A percentile compares a stretch with the other conserved stretches of the same genome.
Evolutionary conservation across 345 rosid species (phyloP).

Genomic region (Eucalyptus tenuipes): DNA sequence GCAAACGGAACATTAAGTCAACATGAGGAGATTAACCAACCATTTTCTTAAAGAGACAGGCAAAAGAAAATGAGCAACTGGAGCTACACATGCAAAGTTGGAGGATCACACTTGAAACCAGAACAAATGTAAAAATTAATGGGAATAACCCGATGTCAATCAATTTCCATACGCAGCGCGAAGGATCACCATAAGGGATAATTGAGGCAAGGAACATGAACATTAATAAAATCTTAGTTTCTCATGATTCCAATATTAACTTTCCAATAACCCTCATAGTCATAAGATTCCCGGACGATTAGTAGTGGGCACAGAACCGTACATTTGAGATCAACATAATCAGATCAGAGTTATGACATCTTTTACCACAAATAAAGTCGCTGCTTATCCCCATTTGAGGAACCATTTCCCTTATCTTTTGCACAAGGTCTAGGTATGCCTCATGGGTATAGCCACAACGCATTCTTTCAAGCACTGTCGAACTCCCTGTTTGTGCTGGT

Average conservation of each 20-base stretch:
- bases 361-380: constrained; percentile 76
- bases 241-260: neutral
- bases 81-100: neutral
- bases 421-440: constrained; percentile 81
- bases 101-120: neutral
- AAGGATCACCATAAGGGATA: neutral
- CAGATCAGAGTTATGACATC: neutral
- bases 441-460: constrained; percentile 84
- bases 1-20: neutral
- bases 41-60: neutral
- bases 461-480: constrained; percentile 68
- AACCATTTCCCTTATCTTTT: constrained; percentile 56
- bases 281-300: neutral
- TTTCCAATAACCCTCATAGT: neutral
- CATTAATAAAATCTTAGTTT: neutral
- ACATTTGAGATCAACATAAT: neutral
- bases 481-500: constrained; percentile 90
- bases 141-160: neutral
- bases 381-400: constrained; percentile 81
- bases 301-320: neutral
- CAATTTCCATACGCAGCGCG: neutral
- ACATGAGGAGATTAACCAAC: neutral
- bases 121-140: neutral
- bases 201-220: neutral
- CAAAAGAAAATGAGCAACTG: neutral